phyloP scores from a whole-genome alignment of 208 protist species.

The Leishmania braziliensis region DNA sequence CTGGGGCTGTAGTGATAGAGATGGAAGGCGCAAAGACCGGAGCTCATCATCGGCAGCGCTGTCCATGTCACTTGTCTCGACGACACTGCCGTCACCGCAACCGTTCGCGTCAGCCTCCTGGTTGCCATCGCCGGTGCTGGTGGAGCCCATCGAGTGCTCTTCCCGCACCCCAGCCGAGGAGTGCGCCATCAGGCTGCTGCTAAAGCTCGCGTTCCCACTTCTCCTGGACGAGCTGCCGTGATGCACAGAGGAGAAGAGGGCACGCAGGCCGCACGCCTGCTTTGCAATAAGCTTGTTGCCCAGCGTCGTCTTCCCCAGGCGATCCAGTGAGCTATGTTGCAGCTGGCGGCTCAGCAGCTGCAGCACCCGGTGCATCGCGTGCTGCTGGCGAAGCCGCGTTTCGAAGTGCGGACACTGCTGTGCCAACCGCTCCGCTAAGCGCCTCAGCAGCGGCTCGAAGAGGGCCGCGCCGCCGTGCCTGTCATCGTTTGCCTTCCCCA shows the following conservation, averaged over 20 bases:
- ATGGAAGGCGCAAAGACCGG: neutral
- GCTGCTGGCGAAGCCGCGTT: conserved; percentile 53
- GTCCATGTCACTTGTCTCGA: neutral
- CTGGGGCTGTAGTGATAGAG: neutral
- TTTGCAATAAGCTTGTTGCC: conserved; percentile 50
- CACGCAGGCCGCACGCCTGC: conserved; percentile 56
- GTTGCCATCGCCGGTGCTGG: neutral
- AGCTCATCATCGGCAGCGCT: neutral
- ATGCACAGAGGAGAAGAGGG: conserved; percentile 42
- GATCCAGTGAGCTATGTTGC: conserved; percentile 42
- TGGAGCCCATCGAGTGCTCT: conserved; percentile 7
- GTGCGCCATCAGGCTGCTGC: neutral
- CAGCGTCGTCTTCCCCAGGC: conserved; percentile 47
- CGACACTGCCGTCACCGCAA: neutral
- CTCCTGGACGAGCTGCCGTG: conserved; percentile 1
- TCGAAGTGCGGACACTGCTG: conserved; percentile 48
- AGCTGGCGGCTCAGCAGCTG: conserved; percentile 38
- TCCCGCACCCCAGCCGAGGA: conserved; percentile 6
- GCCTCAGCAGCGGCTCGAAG: conserved; percentile 35
- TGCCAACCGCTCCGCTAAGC: conserved; percentile 36
- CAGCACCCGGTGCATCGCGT: conserved; percentile 47
- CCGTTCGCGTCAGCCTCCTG: neutral
- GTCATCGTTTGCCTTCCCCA: conserved; percentile 3
- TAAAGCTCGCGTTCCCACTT: conserved; percentile 5
- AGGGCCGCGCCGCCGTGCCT: conserved; percentile 11